These are phyloP conservation scores for Pichia cephalocereana DNA, from an alignment of 805 yeast species.

Conservation along the genomic window DNA sequence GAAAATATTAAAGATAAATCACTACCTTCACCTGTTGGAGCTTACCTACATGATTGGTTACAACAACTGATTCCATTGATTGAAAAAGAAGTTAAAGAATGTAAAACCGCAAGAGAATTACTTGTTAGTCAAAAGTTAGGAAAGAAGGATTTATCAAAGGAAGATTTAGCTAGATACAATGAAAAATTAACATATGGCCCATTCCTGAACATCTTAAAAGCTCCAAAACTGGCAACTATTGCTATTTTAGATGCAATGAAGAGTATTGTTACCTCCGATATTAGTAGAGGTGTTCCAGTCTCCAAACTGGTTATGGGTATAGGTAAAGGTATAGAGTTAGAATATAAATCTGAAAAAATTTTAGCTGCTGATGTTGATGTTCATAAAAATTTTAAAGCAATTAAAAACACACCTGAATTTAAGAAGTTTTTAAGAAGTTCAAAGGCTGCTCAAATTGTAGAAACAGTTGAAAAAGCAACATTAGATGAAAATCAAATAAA, in stretches of 20 bases:
- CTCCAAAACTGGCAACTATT: conserved; percentile 76
- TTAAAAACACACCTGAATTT: conserved; percentile 36
- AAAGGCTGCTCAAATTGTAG: conserved; percentile 21
- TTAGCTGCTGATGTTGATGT: conserved; percentile 48
- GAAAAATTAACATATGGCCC: conserved; percentile 63
- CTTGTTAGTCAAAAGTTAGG: conserved; percentile 1
- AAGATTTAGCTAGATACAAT: conserved; percentile 10
- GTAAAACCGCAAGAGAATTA: conserved; percentile 35
- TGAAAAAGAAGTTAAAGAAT: conserved; percentile 51
- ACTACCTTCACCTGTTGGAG: conserved; percentile 54
- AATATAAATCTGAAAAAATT: conserved; percentile 64
- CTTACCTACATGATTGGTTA: conserved; percentile 79
- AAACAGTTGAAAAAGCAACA: conserved; percentile 18
- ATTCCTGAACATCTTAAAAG: conserved; percentile 57
- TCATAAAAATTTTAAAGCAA: conserved; percentile 42
- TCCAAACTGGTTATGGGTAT: conserved; percentile 74
- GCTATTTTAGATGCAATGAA: conserved; percentile 77
- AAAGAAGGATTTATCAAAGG: conserved; percentile 17
- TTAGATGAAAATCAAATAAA: conserved; percentile 7
- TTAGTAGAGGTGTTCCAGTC: conserved; percentile 72
- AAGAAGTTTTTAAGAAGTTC: conserved; percentile 29
- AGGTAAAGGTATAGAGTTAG: conserved; percentile 78
- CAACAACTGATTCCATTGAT: conserved; percentile 62
- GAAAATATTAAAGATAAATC: conserved; percentile 37
- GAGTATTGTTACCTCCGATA: conserved; percentile 65